Base-by-base conservation (phyloP, 192 early-diverging fungal genomes). In the Linderina pennispora region DNA sequence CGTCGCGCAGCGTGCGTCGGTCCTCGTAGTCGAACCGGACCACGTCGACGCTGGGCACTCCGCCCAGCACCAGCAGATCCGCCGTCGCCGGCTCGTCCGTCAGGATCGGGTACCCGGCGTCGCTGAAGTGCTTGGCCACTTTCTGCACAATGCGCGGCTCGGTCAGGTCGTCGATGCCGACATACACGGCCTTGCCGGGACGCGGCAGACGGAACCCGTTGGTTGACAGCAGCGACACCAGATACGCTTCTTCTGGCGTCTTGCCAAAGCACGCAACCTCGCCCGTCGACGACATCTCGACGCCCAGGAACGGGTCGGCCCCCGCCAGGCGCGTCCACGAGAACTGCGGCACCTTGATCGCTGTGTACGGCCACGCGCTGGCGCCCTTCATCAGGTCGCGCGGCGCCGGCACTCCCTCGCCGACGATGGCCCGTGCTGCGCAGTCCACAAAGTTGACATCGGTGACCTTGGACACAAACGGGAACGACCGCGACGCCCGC, bases 221-320 rank as follows among this genome's bases (percentile, higher is more conserved):
- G 54, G 91, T 92, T 33, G 89, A 80, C 38, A 88, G 78, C 7
- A 94, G 75, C 13, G 88, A 75, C 9, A 84, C 58, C 26, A 92
- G 72, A 74, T 85, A 94, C 4, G 93, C 91, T 54, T 95, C 89
- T 35, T 86, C 76, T 40, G 94, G 85, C 47, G 94, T 85, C 22
- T 76, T 74, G 18, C 96, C 96, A 55, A 98, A 98, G 74, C 92
- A 94, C 0, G 95, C 95, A 13, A 98, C 92, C 76, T 98, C 95
- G 43, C 95, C 95, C 3, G 95, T 98, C 11, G 89, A 92, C 17
- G 92, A 86, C 96, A 98, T 98, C 72, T 98, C 96, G 41, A 98
- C 96, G 44, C 92, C 92, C 25, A 98, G 77, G 75, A 94, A 84
- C 28, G 95, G 93, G 54, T 98, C 96, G 15, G 96, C 96, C 32